Evolutionary conservation across 306 rosid species (phyloP).

Genomic region (Luffa acutangula): DNA sequence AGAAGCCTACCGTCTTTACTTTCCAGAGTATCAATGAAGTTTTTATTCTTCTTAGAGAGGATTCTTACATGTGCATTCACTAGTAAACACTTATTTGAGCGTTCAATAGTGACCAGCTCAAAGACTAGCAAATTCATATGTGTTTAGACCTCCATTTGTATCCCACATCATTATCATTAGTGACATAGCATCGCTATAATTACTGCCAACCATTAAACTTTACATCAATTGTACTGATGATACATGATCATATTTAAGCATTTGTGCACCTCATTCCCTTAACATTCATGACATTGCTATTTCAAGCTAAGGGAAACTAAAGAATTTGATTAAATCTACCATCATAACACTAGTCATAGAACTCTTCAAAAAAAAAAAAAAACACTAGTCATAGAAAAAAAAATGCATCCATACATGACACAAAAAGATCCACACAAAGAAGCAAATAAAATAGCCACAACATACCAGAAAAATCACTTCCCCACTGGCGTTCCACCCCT

Average conservation of each 20-base stretch:
- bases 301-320: neutral
- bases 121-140: neutral
- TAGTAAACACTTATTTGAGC: neutral
- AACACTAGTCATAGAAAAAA: neutral
- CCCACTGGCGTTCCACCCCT: constrained; percentile 78
- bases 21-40: no score
- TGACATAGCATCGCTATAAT: neutral
- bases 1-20: no score
- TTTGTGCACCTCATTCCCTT: neutral
- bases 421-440: constrained; percentile 11
- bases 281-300: neutral
- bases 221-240: neutral
- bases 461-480: constrained; percentile 58
- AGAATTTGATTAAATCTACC: neutral
- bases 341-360: neutral
- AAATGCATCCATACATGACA: neutral
- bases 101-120: neutral
- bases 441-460: constrained; percentile 13
- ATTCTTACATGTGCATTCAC: no score
- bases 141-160: neutral
- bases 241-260: neutral
- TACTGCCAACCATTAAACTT: neutral
- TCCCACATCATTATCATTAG: neutral
- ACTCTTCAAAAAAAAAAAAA: no score
- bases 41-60: no score